These are phyloP conservation scores for Copromyces sp. DNA, from an alignment of 495 filamentous ascomycete genomes.

Conservation along the genomic window DNA sequence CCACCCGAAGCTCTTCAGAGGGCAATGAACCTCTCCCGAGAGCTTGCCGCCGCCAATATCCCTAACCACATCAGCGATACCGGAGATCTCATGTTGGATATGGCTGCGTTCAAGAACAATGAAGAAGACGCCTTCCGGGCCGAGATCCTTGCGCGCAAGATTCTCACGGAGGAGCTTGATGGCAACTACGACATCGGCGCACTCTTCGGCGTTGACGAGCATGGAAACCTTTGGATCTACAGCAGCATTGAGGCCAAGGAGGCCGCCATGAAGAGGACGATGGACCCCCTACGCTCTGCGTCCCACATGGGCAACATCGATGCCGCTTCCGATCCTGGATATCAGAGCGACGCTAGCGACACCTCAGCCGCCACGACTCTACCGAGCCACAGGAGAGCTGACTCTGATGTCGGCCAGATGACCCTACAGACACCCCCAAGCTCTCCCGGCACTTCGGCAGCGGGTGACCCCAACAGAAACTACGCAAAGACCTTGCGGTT, in stretches of 20 bases:
- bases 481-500: slow-evolving; percentile 97
- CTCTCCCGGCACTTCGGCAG: slow-evolving; percentile 51
- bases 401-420: slow-evolving; percentile 59
- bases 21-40: slow-evolving; percentile 76
- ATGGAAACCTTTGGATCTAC: slow-evolving; percentile 98
- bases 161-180: slow-evolving; percentile 88
- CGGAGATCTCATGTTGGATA: slow-evolving; percentile 96
- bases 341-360: slow-evolving; percentile 66
- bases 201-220: slow-evolving; percentile 86
- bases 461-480: slow-evolving; percentile 62
- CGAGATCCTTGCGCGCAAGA: slow-evolving; percentile 87
- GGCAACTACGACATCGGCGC: slow-evolving; percentile 94
- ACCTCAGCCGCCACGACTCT: slow-evolving; percentile 27
- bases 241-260: slow-evolving; percentile 95
- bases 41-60: slow-evolving; percentile 82
- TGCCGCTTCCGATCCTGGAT: slow-evolving; percentile 83
- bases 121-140: slow-evolving; percentile 86
- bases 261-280: slow-evolving; percentile 41
- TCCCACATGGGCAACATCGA: slow-evolving; percentile 49
- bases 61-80: slow-evolving; percentile 81
- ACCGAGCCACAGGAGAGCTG: slow-evolving; percentile 39
- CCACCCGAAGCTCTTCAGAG: slow-evolving; percentile 68
- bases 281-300: slow-evolving; percentile 32
- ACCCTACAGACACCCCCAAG: slow-evolving; percentile 66
- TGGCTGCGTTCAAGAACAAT: slow-evolving; percentile 90